Base-by-base conservation (phyloP, 805 yeast species). In the Brettanomyces anomalus region DNA sequence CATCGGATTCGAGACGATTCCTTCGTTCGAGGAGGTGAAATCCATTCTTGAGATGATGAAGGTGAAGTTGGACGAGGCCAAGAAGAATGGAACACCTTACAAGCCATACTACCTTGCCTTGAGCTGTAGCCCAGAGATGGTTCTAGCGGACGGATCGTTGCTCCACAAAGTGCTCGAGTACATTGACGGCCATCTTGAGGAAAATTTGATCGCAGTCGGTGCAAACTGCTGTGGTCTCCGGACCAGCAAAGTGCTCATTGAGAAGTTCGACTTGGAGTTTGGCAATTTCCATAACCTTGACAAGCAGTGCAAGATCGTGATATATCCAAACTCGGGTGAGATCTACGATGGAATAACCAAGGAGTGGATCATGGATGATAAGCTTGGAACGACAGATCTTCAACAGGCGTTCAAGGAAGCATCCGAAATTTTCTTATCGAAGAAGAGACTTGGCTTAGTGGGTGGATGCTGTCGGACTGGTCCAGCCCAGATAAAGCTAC, bases 391-490 rank as follows among this genome's bases (percentile, higher is more conserved):
- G 11, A 20, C 36, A 3, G 42, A 46, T 38, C 49, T 57, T 39
- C 58, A 52, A 43, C 41, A 48, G 15, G 47, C 58, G 2, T 71
- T 83, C 74, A 59, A 55, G 2, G 49, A 56, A 4, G 60, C 64
- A 19, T 69, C 69, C 2, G 43, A 52, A 24, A 54, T 58, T 16
- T 74, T 81, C 75, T 47, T 62, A 17, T 40, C 49, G 1, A 54
- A 56, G 6, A 68, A 70, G 7, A 40, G 47, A 13, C 71, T 71
- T 2, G 67, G 70, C 31, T 67, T 81, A 7, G 64, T 84, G 42
- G 93, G 93, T 7, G 90, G 89, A 3, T 84, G 90, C 58, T 84
- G 90, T 48, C 68, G 86, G 50, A 80, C 86, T 1, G 69, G 76
- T 0, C 87, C 88, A 0, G 49, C 55, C 1, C 77, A 71, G 24